Evolutionary conservation across 768 basidiomycete species (phyloP), one percentile per base, ranked within the genome.

Genomic region (Mycena capillaripes): DNA sequence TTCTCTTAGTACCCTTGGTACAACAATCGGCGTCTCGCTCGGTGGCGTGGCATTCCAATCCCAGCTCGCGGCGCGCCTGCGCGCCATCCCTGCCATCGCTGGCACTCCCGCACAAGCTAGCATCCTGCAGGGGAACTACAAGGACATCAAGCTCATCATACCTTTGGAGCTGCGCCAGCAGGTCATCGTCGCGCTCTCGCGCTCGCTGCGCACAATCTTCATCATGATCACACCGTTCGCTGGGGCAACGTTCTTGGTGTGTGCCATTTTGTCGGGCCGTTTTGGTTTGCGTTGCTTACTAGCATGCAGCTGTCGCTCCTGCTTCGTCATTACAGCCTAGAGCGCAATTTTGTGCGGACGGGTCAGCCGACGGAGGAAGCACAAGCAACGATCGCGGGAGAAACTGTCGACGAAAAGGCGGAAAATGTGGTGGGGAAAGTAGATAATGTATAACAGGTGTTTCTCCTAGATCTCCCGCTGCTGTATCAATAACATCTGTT

Each of bases 71-170:
- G n/a, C 23, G 11, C 70, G 70, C n/a, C 57, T 71, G 56, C 63
- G 64, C 3, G 50, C 38, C 16, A 71, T 71, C 10, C 63, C 64
- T 19, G 70, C 50, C 3, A 29, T 71, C 17, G 48, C 64, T 19
- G 63, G 64, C 7, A 71, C 63, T 27, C 0, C 63, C 21, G 60
- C 64, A 32, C 32, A 48, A 25, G 48, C 34, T 23, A 66, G 70
- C 64, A 71, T 71, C 57, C 57, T 71, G 17, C 56, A 71, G 29
- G 70, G 70, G 9, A 53, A 71, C 40, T 71, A 71, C 50, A 65
- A 59, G 64, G 63, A 71, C 50, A 71, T 71, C 56, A 52, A 60
- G 44, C 42, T 48, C 48, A 71, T 71, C 16, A n/a, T 25, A 4
- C 64, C 70, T 3, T 6, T 9, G n/a, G 62, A 65, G 56, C 57